Percentiles rank a stretch among this genome's conserved stretches.
Conservation (phyloP, 306 rosid species). For the Delonix regia region DNA sequence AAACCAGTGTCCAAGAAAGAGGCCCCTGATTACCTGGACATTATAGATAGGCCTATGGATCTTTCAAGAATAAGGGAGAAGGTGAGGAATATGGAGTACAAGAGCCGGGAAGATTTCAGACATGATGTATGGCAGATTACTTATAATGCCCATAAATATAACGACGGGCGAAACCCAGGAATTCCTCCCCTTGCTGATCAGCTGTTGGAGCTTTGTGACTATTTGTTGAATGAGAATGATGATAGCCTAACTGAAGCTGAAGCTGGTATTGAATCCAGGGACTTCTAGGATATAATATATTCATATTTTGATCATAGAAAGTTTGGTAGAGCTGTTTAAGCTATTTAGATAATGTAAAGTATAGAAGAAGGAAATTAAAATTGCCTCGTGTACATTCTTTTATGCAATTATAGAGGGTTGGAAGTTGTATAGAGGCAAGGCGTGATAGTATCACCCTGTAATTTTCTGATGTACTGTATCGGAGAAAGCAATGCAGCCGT, state of each 20-base stretch:
- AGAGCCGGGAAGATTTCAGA: constrained; percentile 87
- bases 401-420: not conserved
- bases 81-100: constrained; percentile 90
- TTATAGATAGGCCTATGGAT: constrained; percentile 88
- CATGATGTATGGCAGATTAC: constrained; percentile 87
- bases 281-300: constrained; percentile 35
- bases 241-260: constrained; percentile 86
- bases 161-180: constrained; percentile 83
- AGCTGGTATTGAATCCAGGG: constrained; percentile 75
- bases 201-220: constrained; percentile 88
- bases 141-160: constrained; percentile 80
- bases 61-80: constrained; percentile 80
- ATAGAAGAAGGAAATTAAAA: not conserved
- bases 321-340: not conserved
- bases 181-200: constrained; percentile 95
- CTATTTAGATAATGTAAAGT: not conserved
- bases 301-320: not conserved
- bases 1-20: constrained; percentile 91
- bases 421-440: constrained; percentile 10
- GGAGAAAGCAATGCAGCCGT: not conserved
- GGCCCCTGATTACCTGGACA: constrained; percentile 88
- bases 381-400: not conserved
- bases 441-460: constrained; percentile 9
- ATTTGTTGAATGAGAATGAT: constrained; percentile 71
- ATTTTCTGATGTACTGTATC: not conserved